Evolutionary conservation across 2,329 filamentous ascomycete species (phyloP).

Genomic region (Fusarium brachygibbosum): DNA sequence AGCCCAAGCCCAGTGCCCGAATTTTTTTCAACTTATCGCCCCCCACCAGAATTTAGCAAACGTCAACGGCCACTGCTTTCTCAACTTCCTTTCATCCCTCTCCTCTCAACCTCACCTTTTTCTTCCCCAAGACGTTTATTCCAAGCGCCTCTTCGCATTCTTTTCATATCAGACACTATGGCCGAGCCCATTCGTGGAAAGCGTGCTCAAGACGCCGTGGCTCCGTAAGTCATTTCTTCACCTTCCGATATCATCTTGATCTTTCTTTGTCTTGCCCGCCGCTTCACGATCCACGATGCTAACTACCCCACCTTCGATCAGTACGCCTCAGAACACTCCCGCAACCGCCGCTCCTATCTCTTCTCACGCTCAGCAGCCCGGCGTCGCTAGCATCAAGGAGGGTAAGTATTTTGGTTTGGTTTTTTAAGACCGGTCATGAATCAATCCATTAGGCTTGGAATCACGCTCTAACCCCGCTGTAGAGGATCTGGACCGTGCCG

Average conservation of each 20-base stretch:
- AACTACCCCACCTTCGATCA: constrained; percentile 68
- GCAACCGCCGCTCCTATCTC: constrained; percentile 96
- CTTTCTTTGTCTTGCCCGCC: constrained; percentile 43
- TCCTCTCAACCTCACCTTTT: constrained; percentile 51
- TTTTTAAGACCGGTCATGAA: constrained; percentile 8
- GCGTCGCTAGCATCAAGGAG: constrained; percentile 95
- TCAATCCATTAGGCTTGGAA: constrained; percentile 17
- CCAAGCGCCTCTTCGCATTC: constrained; percentile 46
- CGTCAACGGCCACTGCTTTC: constrained; percentile 53
- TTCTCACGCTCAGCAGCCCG: constrained; percentile 95
- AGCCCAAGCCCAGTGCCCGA: constrained; percentile 52
- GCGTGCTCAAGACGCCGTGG: constrained; percentile 67
- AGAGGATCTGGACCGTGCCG: constrained; percentile 92
- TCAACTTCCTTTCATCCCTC: constrained; percentile 54
- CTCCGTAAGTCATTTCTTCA: constrained; percentile 65
- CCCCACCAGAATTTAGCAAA: constrained; percentile 59
- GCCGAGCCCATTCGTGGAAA: constrained; percentile 75
- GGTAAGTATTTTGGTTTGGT: constrained; percentile 69
- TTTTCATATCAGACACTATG: constrained; percentile 61
- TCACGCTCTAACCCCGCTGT: constrained; percentile 40
- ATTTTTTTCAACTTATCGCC: constrained; percentile 54
- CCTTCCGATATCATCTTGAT: constrained; percentile 30
- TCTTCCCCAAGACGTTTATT: constrained; percentile 49
- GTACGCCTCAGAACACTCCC: constrained; percentile 98
- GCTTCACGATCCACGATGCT: constrained; percentile 49